A percentile compares a stretch with the other conserved stretches of the same genome.
Evolutionary conservation across 768 basidiomycete genomes (phyloP).

Genomic region (Candolleomyces eurysporus): DNA sequence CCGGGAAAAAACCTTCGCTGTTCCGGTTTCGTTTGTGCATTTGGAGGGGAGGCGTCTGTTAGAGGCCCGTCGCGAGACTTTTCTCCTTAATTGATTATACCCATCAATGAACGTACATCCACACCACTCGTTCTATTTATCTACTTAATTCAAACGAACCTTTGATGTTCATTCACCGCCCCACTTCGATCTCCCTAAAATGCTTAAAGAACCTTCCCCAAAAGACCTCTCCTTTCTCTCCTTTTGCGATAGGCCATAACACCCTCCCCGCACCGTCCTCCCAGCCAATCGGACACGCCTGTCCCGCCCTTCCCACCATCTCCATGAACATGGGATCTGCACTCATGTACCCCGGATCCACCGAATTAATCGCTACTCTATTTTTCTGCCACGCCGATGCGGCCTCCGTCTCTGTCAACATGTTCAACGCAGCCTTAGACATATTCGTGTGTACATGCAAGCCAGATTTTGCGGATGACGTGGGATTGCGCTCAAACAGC

Average conservation of each 20-base stretch:
- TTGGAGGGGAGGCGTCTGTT: background rate
- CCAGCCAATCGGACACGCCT: conserved; percentile 29
- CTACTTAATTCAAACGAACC: too few relatives aligned
- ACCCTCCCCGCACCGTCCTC: conserved; percentile 33
- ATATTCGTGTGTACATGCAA: conserved; percentile 37
- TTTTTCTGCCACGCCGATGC: conserved; percentile 24
- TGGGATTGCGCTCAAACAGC: conserved; percentile 26
- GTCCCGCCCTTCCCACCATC: conserved; percentile 18
- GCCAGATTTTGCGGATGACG: conserved; percentile 21
- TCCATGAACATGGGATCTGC: conserved; percentile 31
- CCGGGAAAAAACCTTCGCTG: background rate
- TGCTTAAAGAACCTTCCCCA: conserved; percentile 36
- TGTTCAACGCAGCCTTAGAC: conserved; percentile 37
- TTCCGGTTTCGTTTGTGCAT: background rate
- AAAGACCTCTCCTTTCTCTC: conserved; percentile 26
- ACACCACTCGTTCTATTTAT: too few relatives aligned
- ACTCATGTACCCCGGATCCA: conserved; percentile 38
- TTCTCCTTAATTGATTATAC: background rate
- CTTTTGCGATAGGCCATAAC: conserved; percentile 30
- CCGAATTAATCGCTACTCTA: conserved; percentile 30
- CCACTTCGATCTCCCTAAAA: conserved; percentile 23
- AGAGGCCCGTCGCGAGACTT: background rate
- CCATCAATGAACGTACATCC: background rate
- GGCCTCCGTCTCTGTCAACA: conserved; percentile 36
- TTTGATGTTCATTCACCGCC: conserved; percentile 3